These are phyloP conservation scores for Calonectria henricotiae DNA, from an alignment of 2,329 filamentous ascomycete genomes.

Conservation along the genomic window DNA sequence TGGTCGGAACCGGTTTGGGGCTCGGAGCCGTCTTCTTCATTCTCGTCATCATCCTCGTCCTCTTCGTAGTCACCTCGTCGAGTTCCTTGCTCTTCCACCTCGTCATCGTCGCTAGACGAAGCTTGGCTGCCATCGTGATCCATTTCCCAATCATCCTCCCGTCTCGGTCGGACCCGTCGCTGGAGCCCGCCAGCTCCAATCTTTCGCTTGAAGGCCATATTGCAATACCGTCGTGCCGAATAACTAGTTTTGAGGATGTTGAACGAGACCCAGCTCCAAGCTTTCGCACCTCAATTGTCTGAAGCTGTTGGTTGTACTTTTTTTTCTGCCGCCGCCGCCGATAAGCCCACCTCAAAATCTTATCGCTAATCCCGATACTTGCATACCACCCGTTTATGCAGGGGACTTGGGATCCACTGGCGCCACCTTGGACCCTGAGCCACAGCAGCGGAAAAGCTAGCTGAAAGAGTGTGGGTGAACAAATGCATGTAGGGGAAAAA, in stretches of 20 bases:
- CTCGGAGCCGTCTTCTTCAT: conserved; percentile 50
- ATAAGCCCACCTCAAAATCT: conserved; percentile 33
- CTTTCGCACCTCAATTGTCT: not conserved
- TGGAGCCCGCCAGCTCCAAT: conserved; percentile 57
- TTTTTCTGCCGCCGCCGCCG: conserved; percentile 24
- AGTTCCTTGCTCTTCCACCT: conserved; percentile 53
- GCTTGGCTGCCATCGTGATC: conserved; percentile 57
- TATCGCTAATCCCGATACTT: conserved; percentile 30
- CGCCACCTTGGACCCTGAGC: not conserved
- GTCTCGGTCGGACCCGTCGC: conserved; percentile 63
- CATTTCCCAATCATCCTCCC: conserved; percentile 63
- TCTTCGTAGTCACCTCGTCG: conserved; percentile 50
- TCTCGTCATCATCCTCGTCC: conserved; percentile 53
- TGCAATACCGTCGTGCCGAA: not conserved
- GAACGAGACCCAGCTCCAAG: not conserved
- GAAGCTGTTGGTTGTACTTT: conserved; percentile 6
- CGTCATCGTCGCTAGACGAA: conserved; percentile 53
- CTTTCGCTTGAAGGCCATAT: conserved; percentile 63
- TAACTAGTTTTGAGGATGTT: not conserved
- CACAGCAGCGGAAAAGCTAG: conserved; percentile 3
- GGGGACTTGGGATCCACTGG: conserved; percentile 11
- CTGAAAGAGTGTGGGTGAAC: not conserved
- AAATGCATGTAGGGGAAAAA: not conserved
- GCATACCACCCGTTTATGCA: conserved; percentile 25
- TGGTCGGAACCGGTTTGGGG: conserved; percentile 50